Evolutionary conservation across 2,329 filamentous ascomycete genomes (phyloP), one percentile per base, ranked within the genome.

Genomic region (Fusarium newnesense): DNA sequence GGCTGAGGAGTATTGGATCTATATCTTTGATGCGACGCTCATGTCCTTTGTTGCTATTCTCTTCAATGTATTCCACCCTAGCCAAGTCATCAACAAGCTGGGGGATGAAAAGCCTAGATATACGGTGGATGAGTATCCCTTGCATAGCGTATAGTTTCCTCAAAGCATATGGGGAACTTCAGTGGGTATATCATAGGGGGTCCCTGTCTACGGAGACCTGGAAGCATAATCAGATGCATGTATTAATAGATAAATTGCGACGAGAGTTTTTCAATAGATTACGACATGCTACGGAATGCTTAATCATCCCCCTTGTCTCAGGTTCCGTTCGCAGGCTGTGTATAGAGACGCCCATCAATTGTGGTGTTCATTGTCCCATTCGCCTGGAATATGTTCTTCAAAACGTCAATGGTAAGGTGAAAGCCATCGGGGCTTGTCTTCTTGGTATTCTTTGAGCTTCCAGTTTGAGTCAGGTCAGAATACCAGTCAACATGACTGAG

Each of bases 381-480:
- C 21, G 69, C 64, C 16, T 67, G 50, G 12, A 72, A 59, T 12
- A 60, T 13, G 24, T 72, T 70, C 10, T 30, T 60, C 26, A 70
- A 34, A n/a, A 70, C 37, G 50, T 72, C 67, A 24, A 72, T 60
- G 1, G 21, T 26, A 2, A 64, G 42, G 1, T 72, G 59, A 43
- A 64, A 72, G 5, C 69, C 63, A 16, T 26, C 37, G 7, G 34
- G 42, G 8, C 67, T 58, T n/a, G 84, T 85, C 57, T 77, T 80
- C 74, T 85, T 86, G 2, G 76, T 82, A 1, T 74, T 79, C 9
- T 72, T 70, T 0, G 70, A 72, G 5, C 64, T 67, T 0, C 83
- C 83, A 3, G 72, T 81, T 28, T 81, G 78, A 3, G 74, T 72
- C 3, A 85, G 65, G 61, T 85, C 76, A 2, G 83, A 85, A 26